phyloP scores from a whole-genome alignment of 2,329 filamentous ascomycete species.

The Fusarium napiforme region DNA sequence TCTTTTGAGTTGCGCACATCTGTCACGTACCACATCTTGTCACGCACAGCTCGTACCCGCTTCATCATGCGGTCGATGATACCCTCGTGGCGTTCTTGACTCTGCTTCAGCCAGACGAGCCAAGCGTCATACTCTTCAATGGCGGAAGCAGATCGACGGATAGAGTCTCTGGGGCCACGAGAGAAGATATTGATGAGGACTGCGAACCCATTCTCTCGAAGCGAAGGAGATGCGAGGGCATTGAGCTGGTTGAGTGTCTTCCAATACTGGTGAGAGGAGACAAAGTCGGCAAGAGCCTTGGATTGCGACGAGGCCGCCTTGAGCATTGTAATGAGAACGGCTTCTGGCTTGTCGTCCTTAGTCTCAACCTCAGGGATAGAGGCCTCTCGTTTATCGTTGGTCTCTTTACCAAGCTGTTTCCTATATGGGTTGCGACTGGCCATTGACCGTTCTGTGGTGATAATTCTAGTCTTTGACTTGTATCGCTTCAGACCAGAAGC shows the following conservation, averaged over 20 bases:
- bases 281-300: constrained; percentile 82
- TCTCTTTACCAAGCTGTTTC: constrained; percentile 43
- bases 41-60: constrained; percentile 78
- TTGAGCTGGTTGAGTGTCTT: constrained; percentile 81
- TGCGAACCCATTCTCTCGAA: constrained; percentile 75
- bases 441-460: constrained; percentile 62
- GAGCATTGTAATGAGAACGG: constrained; percentile 76
- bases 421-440: constrained; percentile 70
- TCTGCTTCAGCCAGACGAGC: constrained; percentile 86
- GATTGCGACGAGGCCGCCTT: constrained; percentile 81
- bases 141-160: constrained; percentile 75
- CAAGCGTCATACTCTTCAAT: constrained; percentile 84
- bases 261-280: constrained; percentile 87
- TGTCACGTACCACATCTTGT: constrained; percentile 99
- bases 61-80: constrained; percentile 80
- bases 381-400: constrained; percentile 10
- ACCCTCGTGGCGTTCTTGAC: constrained; percentile 79
- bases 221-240: constrained; percentile 67
- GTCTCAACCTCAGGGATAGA: constrained; percentile 18
- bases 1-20: constrained; percentile 90
- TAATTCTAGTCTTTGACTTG: constrained; percentile 68
- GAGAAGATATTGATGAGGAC: constrained; percentile 80
- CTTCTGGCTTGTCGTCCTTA: constrained; percentile 56
- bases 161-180: constrained; percentile 74
- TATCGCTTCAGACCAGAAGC: constrained; percentile 71